Evolutionary conservation across 164 flowering plant genomes (phyloP).

Genomic region (Macadamia integrifolia): DNA sequence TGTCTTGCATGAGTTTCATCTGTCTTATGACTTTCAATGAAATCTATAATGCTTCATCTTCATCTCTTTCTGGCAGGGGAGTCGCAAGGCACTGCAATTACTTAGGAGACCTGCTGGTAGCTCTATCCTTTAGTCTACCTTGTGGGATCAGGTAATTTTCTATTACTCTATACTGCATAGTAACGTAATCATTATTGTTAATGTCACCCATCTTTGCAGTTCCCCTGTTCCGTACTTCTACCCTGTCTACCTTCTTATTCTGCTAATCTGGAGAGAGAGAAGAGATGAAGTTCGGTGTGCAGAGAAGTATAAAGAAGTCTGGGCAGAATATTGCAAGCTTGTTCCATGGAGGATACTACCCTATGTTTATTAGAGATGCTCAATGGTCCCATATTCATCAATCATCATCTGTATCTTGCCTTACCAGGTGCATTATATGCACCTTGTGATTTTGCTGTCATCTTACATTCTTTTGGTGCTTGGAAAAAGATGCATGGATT

Average conservation of each 20-base stretch:
- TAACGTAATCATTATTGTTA: not conserved
- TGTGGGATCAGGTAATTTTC: constrained; percentile 72
- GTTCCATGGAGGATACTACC: constrained; percentile 96
- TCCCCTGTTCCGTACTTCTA: constrained; percentile 91
- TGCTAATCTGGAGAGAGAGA: constrained; percentile 95
- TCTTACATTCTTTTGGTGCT: no score
- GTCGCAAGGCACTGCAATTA: constrained; percentile 94
- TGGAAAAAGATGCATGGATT: no score
- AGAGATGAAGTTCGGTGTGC: constrained; percentile 95
- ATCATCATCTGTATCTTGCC: not conserved
- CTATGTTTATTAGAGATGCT: constrained; percentile 49
- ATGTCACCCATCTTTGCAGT: constrained; percentile 40
- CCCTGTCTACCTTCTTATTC: constrained; percentile 80
- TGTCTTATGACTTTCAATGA: not conserved
- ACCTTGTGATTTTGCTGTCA: no score
- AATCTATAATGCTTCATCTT: not conserved
- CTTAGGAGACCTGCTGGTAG: constrained; percentile 86
- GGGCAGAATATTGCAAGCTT: constrained; percentile 72
- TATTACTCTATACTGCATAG: not conserved
- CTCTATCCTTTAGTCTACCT: constrained; percentile 87
- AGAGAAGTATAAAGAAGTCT: constrained; percentile 73
- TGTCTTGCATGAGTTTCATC: not conserved
- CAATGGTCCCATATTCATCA: not conserved
- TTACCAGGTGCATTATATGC: not conserved
- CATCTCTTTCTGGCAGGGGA: constrained; percentile 54